Conservation (phyloP, 1,139 yeast species). For the Yamadazyma buinensis region DNA sequence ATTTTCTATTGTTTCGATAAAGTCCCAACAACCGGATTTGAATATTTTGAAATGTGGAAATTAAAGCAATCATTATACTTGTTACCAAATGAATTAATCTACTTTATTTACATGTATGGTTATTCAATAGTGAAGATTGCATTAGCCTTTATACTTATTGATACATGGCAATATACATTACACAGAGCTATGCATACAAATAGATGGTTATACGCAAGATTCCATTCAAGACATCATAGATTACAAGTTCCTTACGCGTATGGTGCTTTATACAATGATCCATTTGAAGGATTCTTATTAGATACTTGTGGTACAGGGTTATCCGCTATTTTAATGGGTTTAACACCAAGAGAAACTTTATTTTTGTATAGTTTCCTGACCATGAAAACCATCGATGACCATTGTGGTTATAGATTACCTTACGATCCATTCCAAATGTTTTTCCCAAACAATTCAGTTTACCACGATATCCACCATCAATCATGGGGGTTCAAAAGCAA, state of each 20-base stretch:
- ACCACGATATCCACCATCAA: constrained; percentile 97
- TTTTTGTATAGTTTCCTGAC: constrained; percentile 82
- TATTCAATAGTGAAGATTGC: constrained; percentile 53
- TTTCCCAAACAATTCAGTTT: constrained; percentile 93
- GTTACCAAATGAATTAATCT: constrained; percentile 44
- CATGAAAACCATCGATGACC: constrained; percentile 95
- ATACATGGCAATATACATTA: constrained; percentile 91
- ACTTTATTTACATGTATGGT: constrained; percentile 55
- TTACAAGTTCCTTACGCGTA: constrained; percentile 94
- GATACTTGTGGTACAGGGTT: constrained; percentile 93
- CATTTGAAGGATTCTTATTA: constrained; percentile 86
- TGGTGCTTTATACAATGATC: constrained; percentile 93
- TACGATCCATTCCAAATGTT: constrained; percentile 82
- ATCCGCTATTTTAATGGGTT: constrained; percentile 58
- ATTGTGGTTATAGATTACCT: constrained; percentile 92
- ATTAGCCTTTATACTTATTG: constrained; percentile 71
- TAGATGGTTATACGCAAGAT: constrained; percentile 66
- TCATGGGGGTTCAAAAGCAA: constrained; percentile 91
- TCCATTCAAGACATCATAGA: constrained; percentile 93
- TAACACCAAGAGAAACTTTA: constrained; percentile 74
- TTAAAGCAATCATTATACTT: constrained; percentile 33
- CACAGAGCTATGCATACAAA: constrained; percentile 88
- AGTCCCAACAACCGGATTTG: constrained; percentile 68
- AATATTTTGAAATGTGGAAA: constrained; percentile 64
- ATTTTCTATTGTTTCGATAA: constrained; percentile 56